Percentiles rank a stretch among this genome's conserved stretches.
phyloP scores from a whole-genome alignment of 192 early-diverging fungal genomes.

The Gaertneriomyces semiglobifer region DNA sequence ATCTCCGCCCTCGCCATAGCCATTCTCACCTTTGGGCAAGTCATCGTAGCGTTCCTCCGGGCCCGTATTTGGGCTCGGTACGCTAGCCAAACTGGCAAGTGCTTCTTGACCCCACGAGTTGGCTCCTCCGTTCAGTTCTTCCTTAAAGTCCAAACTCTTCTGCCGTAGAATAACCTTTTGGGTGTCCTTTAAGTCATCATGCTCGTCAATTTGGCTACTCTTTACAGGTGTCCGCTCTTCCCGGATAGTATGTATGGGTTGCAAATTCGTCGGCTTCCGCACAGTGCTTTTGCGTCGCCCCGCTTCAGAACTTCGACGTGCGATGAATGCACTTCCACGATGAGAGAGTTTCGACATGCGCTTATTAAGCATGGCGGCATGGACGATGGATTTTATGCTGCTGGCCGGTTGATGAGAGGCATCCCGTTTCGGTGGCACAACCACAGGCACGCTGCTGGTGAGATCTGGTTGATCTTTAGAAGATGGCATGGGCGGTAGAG shows the following conservation, averaged over 20 bases:
- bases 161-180: too few species aligned
- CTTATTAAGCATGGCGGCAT: slow-evolving; percentile 39
- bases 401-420: slow-evolving; percentile 7
- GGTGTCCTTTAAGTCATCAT: too few species aligned
- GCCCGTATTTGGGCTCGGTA: background rate
- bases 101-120: slow-evolving; percentile 7
- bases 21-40: too few species aligned
- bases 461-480: background rate
- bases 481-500: background rate
- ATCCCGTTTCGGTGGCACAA: slow-evolving; percentile 18
- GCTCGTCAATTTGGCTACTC: too few species aligned
- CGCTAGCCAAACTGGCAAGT: background rate
- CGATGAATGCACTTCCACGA: slow-evolving; percentile 10
- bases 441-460: slow-evolving; percentile 6
- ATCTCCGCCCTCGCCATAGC: too few species aligned
- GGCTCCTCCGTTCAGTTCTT: too few species aligned
- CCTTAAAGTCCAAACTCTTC: too few species aligned
- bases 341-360: slow-evolving; percentile 29
- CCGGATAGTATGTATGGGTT: background rate
- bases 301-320: slow-evolving; percentile 13
- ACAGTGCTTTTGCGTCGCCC: background rate
- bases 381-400: slow-evolving; percentile 28
- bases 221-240: background rate
- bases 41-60: too few species aligned
- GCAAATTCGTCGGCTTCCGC: background rate